Conservation (phyloP, 495 filamentous ascomycete species). For the Daldinia vernicosa region DNA sequence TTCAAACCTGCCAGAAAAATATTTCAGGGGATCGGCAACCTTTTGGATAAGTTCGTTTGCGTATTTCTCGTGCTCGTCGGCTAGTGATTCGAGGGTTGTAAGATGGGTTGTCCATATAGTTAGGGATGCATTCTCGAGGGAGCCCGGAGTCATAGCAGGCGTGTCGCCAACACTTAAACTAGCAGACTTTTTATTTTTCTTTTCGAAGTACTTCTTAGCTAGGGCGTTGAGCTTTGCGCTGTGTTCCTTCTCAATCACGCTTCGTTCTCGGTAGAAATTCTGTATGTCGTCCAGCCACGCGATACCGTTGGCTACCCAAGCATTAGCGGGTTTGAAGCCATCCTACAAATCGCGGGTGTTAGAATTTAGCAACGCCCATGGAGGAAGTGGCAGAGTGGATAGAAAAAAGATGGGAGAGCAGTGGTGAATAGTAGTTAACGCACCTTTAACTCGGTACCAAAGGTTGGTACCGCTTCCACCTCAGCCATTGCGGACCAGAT, state of each 20-base stretch:
- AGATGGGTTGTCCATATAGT: constrained; percentile 97
- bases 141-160: constrained; percentile 91
- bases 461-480: constrained; percentile 76
- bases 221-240: constrained; percentile 83
- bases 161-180: constrained; percentile 93
- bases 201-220: constrained; percentile 95
- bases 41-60: constrained; percentile 76
- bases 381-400: background rate
- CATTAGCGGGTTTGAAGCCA: constrained; percentile 91
- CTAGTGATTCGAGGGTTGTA: constrained; percentile 84
- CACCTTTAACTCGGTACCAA: constrained; percentile 93
- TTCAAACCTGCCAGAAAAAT: constrained; percentile 77
- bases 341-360: constrained; percentile 64
- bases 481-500: constrained; percentile 69
- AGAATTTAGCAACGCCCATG: constrained; percentile 22
- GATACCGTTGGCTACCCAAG: constrained; percentile 90
- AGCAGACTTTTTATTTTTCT: constrained; percentile 90
- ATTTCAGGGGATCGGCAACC: constrained; percentile 85
- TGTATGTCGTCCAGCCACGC: constrained; percentile 96
- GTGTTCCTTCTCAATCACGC: constrained; percentile 95
- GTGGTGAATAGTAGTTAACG: constrained; percentile 3
- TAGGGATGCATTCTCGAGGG: constrained; percentile 92
- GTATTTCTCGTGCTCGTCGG: constrained; percentile 87
- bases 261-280: constrained; percentile 94
- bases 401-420: background rate